Evolutionary conservation across 2,329 filamentous ascomycete species (phyloP), one percentile per base, ranked within the genome.

Genomic region (Ascochyta koolunga): DNA sequence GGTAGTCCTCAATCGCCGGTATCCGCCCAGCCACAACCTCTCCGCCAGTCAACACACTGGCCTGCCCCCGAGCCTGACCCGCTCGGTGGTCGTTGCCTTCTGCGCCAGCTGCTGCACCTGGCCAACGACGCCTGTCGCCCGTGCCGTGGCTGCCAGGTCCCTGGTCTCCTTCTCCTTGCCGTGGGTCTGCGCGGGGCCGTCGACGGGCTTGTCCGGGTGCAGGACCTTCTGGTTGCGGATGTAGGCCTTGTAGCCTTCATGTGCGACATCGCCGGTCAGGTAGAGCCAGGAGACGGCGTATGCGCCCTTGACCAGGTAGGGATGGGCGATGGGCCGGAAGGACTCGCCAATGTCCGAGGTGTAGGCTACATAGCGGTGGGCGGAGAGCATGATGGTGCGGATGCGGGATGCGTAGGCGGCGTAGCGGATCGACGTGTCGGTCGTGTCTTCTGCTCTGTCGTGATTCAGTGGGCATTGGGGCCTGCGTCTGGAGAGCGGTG

Each of bases 201-300:
- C 51, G 24, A 24, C 18, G 35, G 65, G 62, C 11, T 87, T 72
- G 9, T 87, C 80, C 0, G 91, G 91, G 64, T 93, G 84, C 19
- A 92, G 76, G 0, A 86, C 81, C 33, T 84, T 83, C 75, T 95
- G 90, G 72, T 99, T 98, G 51, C 89, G 86, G 74, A 89, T 84
- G 74, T 97, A 98, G 7, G 93, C 89, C 72, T 97, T 96, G 80
- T 96, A 98, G 5, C 95, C 93, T 76, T 99, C 95, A 71, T 97
- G 88, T 29, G 84, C 83, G 41, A 98, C 93, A 70, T 99, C 95
- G 42, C 95, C 93, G 13, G 92, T 76, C 19, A 99, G 84, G 70
- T 99, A 99, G 10, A 89, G 81, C 95, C 95, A 98, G 2, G 91
- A 96, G 36, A 99, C 80, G 42, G 86, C 93, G 71, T 99, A 99